These are phyloP conservation scores for Boletus subcaerulescens DNA, from an alignment of 768 basidiomycete species.

Conservation along the genomic window DNA sequence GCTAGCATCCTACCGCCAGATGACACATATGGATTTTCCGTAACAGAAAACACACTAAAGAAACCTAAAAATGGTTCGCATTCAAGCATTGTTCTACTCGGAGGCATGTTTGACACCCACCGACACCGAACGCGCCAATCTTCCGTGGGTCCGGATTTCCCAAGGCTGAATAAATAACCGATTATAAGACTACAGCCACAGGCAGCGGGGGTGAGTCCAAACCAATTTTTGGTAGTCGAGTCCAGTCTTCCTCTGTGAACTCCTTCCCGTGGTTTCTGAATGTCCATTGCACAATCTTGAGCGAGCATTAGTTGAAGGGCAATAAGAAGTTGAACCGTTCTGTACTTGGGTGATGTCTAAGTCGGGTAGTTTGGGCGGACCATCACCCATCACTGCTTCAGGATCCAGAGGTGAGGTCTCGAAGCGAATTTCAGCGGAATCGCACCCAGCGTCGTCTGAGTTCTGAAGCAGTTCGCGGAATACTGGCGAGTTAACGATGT, in stretches of 20 bases:
- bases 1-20: conserved; percentile 52
- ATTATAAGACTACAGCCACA: background rate
- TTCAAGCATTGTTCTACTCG: background rate
- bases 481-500: background rate
- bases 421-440: background rate
- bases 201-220: background rate
- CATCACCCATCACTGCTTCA: background rate
- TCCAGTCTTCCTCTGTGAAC: background rate
- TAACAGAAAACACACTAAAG: conserved; percentile 76
- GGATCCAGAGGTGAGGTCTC: background rate
- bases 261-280: background rate
- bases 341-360: background rate
- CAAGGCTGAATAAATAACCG: background rate
- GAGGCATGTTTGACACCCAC: background rate
- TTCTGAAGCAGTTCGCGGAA: conserved; percentile 2
- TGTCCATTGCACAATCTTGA: background rate
- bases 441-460: background rate
- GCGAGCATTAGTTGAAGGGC: background rate
- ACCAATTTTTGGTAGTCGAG: background rate
- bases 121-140: background rate
- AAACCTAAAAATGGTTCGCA: conserved; percentile 42
- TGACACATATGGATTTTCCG: conserved; percentile 73
- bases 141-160: background rate
- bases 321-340: background rate
- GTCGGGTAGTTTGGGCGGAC: background rate